Percentiles rank a stretch among this genome's conserved stretches.
Conservation (phyloP, 75 land plant genomes). For the Picea sitchensis region DNA sequence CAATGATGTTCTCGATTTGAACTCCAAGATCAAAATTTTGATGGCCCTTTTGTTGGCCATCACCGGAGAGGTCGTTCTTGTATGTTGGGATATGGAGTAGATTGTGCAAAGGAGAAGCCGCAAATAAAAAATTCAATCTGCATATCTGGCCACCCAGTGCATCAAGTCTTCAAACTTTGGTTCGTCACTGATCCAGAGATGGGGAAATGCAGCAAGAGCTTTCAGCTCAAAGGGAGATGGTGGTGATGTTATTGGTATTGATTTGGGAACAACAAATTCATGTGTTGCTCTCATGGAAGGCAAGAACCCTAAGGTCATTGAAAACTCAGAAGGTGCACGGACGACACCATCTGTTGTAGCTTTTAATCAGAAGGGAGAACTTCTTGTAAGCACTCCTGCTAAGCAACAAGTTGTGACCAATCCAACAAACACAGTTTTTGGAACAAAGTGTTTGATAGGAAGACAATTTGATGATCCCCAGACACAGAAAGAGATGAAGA, state of each 20-base stretch:
- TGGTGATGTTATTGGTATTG: constrained; percentile 51
- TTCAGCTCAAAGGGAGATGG: constrained; percentile 55
- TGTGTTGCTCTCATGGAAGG: constrained; percentile 34
- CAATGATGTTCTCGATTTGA: too few relatives aligned
- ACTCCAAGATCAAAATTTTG: too few relatives aligned
- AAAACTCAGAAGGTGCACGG: constrained; percentile 65
- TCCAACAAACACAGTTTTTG: constrained; percentile 47
- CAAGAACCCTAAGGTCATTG: constrained; percentile 69
- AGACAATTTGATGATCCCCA: constrained; percentile 69
- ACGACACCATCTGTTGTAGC: too few relatives aligned
- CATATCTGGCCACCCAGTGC: neutral
- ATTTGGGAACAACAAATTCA: too few relatives aligned
- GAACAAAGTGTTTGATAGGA: constrained; percentile 30
- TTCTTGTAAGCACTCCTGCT: constrained; percentile 71
- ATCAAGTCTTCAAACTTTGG: neutral
- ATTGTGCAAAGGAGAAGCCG: too few relatives aligned
- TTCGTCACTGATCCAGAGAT: neutral
- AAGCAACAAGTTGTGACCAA: constrained; percentile 79
- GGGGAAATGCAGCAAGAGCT: constrained; percentile 2
- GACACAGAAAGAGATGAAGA: constrained; percentile 5
- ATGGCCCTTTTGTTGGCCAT: too few relatives aligned
- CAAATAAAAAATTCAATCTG: too few relatives aligned
- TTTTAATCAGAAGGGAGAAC: constrained; percentile 27
- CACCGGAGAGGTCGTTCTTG: too few relatives aligned
- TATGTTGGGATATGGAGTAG: too few relatives aligned